Evolutionary conservation across 208 protist genomes (phyloP).

Genomic region (Tritrichomonas musculus): DNA sequence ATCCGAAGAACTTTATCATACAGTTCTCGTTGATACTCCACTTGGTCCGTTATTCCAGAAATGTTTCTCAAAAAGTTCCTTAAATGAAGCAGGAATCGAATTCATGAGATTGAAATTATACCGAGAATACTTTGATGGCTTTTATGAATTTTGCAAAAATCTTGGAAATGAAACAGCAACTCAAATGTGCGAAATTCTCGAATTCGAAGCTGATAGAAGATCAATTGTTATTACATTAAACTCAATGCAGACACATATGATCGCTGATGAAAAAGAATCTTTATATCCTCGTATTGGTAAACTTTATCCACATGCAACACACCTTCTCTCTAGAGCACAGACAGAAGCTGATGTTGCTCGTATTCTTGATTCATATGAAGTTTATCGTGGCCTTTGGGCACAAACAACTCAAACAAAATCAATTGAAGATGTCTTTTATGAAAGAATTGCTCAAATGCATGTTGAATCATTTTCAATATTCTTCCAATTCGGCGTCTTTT

Average conservation of each 20-base stretch:
- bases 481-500: slow-evolving; percentile 45
- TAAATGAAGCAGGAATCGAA: slow-evolving; percentile 55
- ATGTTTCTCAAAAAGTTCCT: slow-evolving; percentile 38
- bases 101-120: slow-evolving; percentile 51
- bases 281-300: not conserved
- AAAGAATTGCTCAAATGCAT: slow-evolving; percentile 40
- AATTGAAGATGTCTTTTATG: slow-evolving; percentile 39
- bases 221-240: slow-evolving; percentile 56
- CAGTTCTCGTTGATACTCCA: slow-evolving; percentile 55
- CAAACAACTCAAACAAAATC: not conserved
- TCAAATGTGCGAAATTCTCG: slow-evolving; percentile 44
- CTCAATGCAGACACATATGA: slow-evolving; percentile 39
- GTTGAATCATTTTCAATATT: slow-evolving; percentile 30
- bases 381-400: not conserved
- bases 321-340: slow-evolving; percentile 35
- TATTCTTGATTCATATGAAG: slow-evolving; percentile 41
- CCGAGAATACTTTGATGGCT: slow-evolving; percentile 43
- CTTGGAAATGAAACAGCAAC: slow-evolving; percentile 43
- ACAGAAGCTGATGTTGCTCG: slow-evolving; percentile 37
- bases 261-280: not conserved
- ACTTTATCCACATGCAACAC: slow-evolving; percentile 36
- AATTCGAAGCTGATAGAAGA: slow-evolving; percentile 57
- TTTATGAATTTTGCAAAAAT: slow-evolving; percentile 25
- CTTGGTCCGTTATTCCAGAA: slow-evolving; percentile 48
- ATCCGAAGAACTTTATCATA: slow-evolving; percentile 48